Percentiles rank a stretch among this genome's conserved stretches.
These are phyloP conservation scores for Aspergillus hortae DNA, from an alignment of 2,329 filamentous ascomycete species.

Conservation along the genomic window DNA sequence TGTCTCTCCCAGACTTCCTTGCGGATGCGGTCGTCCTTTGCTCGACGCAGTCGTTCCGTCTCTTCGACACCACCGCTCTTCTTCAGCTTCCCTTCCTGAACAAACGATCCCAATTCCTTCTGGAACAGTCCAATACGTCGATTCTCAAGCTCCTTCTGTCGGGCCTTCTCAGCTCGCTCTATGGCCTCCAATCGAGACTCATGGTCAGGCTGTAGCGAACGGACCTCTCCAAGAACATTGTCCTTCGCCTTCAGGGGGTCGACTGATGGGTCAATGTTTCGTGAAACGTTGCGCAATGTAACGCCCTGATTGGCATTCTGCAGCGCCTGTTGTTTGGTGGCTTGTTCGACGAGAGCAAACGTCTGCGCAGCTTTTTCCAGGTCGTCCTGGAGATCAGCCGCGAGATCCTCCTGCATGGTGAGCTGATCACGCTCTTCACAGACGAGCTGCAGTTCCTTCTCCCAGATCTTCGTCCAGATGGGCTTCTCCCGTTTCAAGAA, in stretches of 20 bases:
- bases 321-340: constrained; percentile 91
- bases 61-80: constrained; percentile 96
- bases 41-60: constrained; percentile 76
- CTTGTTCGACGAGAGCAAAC: constrained; percentile 91
- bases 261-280: constrained; percentile 48
- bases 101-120: constrained; percentile 79
- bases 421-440: constrained; percentile 94
- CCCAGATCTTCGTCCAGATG: constrained; percentile 98
- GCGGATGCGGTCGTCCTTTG: constrained; percentile 81
- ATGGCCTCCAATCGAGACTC: constrained; percentile 91
- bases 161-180: constrained; percentile 87
- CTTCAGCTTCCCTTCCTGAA: constrained; percentile 86
- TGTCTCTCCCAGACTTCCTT: constrained; percentile 65
- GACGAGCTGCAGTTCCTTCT: constrained; percentile 92
- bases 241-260: constrained; percentile 85
- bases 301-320: constrained; percentile 53
- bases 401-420: constrained; percentile 92
- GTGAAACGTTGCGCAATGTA: constrained; percentile 51
- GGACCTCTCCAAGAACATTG: constrained; percentile 85
- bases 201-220: constrained; percentile 90
- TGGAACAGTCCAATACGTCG: constrained; percentile 73
- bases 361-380: constrained; percentile 91
- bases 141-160: constrained; percentile 81
- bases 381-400: constrained; percentile 88
- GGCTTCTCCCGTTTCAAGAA: constrained; percentile 90